A percentile compares a stretch with the other conserved stretches of the same genome.
These are phyloP conservation scores for Zopfochytrium polystomum DNA, from an alignment of 371 early-diverging fungal species.

Conservation along the genomic window DNA sequence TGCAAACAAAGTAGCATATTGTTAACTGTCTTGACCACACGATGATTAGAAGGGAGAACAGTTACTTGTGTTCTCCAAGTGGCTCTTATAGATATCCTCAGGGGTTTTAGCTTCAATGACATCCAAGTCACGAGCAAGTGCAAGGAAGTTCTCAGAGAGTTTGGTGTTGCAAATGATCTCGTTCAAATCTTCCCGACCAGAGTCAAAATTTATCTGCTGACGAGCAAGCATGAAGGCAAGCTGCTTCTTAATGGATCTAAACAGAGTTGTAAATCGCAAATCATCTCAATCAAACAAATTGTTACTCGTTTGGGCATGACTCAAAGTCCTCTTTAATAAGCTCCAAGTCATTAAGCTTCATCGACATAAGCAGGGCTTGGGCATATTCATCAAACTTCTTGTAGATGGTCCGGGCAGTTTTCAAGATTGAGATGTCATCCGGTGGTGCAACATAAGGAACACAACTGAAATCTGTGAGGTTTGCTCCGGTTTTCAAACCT, in stretches of 20 bases:
- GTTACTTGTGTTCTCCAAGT: constrained; percentile 84
- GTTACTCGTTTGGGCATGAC: constrained; percentile 74
- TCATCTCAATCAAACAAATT: constrained; percentile 1
- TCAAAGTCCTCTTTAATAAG: constrained; percentile 88
- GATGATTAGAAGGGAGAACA: background rate
- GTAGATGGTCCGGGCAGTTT: constrained; percentile 89
- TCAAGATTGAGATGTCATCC: constrained; percentile 79
- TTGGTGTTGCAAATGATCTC: constrained; percentile 85
- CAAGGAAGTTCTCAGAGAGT: constrained; percentile 79
- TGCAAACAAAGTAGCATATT: constrained; percentile 27
- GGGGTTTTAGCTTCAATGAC: constrained; percentile 93
- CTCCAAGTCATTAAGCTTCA: constrained; percentile 76
- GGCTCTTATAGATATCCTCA: constrained; percentile 95
- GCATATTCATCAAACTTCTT: constrained; percentile 72
- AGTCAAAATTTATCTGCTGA: constrained; percentile 74
- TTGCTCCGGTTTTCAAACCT: background rate
- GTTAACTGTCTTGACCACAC: too few relatives aligned
- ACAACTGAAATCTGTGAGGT: constrained; percentile 74
- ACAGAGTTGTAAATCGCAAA: background rate
- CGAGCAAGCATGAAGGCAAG: constrained; percentile 91
- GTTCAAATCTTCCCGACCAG: constrained; percentile 74
- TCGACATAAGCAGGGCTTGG: constrained; percentile 80
- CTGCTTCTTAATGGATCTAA: constrained; percentile 80
- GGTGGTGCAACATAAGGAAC: constrained; percentile 88
- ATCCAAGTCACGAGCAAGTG: constrained; percentile 89